Percentiles rank a stretch among this genome's conserved stretches.
These are phyloP conservation scores for Coemansia sp. DNA, from an alignment of 192 early-diverging fungal species.

Conservation along the genomic window DNA sequence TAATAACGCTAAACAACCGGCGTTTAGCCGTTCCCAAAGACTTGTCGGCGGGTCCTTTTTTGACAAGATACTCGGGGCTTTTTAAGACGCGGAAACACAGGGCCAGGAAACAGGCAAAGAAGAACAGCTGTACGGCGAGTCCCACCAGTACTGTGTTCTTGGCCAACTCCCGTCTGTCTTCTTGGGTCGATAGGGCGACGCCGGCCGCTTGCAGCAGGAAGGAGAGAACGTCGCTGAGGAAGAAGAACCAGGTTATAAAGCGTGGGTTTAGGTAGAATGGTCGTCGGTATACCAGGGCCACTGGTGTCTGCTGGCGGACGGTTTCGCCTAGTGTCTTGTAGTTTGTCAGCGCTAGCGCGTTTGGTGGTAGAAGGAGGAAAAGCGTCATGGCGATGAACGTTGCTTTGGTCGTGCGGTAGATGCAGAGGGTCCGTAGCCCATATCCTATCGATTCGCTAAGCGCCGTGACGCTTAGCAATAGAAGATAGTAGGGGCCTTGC, in stretches of 20 bases:
- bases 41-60: constrained; percentile 5
- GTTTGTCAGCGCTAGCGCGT: constrained; percentile 35
- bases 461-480: constrained; percentile 15
- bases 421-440: constrained; percentile 23
- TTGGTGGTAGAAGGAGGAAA: constrained; percentile 38
- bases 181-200: constrained; percentile 22
- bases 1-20: constrained; percentile 19
- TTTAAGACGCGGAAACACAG: constrained; percentile 7
- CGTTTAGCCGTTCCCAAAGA: constrained; percentile 4
- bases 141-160: constrained; percentile 29
- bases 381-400: constrained; percentile 26
- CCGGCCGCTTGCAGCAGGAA: constrained; percentile 32
- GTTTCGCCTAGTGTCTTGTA: constrained; percentile 33
- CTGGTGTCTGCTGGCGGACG: constrained; percentile 3
- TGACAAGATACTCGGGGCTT: constrained; percentile 2
- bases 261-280: constrained; percentile 14
- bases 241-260: constrained; percentile 42
- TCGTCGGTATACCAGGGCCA: background rate
- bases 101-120: constrained; percentile 20
- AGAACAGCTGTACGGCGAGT: constrained; percentile 19
- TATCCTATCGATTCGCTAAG: constrained; percentile 31
- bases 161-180: constrained; percentile 8
- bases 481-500: constrained; percentile 8
- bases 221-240: constrained; percentile 32
- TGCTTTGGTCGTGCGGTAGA: constrained; percentile 21